Base-by-base conservation (phyloP, 2,329 filamentous ascomycete species). In the Lachnellula hyalina region DNA sequence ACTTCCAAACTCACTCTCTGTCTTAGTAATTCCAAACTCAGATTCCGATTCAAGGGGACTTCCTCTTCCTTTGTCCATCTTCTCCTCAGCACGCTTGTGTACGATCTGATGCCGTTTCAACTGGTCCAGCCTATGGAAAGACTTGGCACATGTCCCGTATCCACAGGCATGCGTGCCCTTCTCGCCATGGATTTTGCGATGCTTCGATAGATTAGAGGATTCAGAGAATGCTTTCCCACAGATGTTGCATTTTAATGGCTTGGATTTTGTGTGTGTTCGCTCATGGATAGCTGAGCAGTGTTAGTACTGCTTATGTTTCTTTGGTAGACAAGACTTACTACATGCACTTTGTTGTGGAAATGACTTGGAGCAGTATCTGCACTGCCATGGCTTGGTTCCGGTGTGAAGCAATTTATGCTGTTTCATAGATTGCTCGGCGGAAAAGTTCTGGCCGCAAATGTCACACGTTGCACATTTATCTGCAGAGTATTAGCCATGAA, bases 341-440 rank as follows among this genome's bases (percentile, higher is more conserved):
- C 85, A 72, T 21, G 84, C 84, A 59, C 82, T 86, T 60, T 86
- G 84, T 58, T 87, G 84, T 51, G 85, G 83, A 64, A 88, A 88
- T 0, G 74, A 73, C 65, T 83, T 83, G 21, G 68, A 70, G 60
- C 83, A 86, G 36, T 65, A 62, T 45, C 58, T 59, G 50, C 85
- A 89, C 41, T 75, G 71, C 70, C 82, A 85, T 25, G 85, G 84
- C 58, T 81, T 85, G 57, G 82, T 79, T 40, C 83, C 82, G 0
- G 83, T 85, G 63, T 89, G 86, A 2, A 81, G 86, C 17, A 84
- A 78, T 65, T 81, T 75, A 62, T 89, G 86, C 65, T 87, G 85
- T 42, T 82, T 79, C 6, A 88, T 75, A 1, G 86, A 82, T 67
- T 88, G 85, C 61, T 84, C 81, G 2, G 84, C 84, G 0, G 85